Evolutionary conservation across 306 rosid species (phyloP).

Genomic region (Begonia peltatifolia): DNA sequence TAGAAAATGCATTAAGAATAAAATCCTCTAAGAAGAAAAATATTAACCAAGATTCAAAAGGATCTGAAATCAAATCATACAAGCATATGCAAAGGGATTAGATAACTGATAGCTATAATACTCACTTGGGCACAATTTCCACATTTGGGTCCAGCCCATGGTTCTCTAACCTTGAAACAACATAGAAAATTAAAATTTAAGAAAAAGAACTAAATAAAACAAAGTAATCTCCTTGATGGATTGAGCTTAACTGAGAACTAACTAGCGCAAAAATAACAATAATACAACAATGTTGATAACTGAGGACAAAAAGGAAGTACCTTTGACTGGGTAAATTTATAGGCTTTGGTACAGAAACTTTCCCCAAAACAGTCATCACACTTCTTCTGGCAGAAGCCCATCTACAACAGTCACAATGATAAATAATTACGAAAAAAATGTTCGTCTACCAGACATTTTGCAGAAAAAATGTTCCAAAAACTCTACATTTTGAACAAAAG

Average conservation of each 20-base stretch:
- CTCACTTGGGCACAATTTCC: constrained; percentile 98
- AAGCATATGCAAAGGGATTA: background rate
- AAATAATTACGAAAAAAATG: constrained; percentile 1
- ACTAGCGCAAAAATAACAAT: background rate
- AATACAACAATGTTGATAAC: constrained; percentile 4
- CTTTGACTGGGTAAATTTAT: constrained; percentile 89
- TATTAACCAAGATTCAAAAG: background rate
- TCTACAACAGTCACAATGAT: constrained; percentile 29
- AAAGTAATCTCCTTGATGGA: background rate
- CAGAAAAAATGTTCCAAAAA: background rate
- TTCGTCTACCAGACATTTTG: background rate
- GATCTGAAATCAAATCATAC: background rate
- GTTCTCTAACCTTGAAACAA: constrained; percentile 80
- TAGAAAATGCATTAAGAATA: background rate
- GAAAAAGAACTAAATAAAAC: constrained; percentile 8
- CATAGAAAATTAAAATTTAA: constrained; percentile 14
- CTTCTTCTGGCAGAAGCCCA: constrained; percentile 76
- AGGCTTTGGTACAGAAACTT: constrained; percentile 90
- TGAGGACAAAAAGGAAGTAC: constrained; percentile 27
- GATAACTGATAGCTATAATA: constrained; percentile 6
- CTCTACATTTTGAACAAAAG: background rate
- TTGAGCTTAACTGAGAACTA: too few species aligned
- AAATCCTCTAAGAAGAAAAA: background rate
- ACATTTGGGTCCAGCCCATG: constrained; percentile 82
- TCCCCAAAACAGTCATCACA: constrained; percentile 88